Base-by-base conservation (phyloP, 495 filamentous ascomycete species). In the Podospora pseudopauciseta region DNA sequence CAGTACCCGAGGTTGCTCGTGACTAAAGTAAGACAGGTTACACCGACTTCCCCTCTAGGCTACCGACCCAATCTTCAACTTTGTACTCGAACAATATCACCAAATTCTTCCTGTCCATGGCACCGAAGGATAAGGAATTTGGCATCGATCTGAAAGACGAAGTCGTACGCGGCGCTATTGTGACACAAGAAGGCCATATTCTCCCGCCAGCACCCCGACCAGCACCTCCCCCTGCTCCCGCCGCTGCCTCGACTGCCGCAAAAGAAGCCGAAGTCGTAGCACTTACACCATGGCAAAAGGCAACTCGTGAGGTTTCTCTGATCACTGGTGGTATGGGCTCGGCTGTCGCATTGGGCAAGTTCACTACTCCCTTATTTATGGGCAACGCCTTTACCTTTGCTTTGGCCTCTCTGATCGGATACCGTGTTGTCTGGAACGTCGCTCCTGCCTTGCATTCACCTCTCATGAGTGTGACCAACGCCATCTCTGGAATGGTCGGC, bases 61-160 rank as follows among this genome's bases (percentile, higher is more conserved):
- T 94, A 7, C 90, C 91, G 0, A 93, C 91, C 26, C 91, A 94
- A 72, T 89, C 90, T 0, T 93, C 90, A 5, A 92, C 91, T 1
- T 78, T 94, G 27, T 94, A 93, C 79, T 92, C 90, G 19, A 94
- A 94, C 83, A 94, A 94, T 71, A 92, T 94, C 72, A 91, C 88
- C 67, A 94, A 93, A 74, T 89, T 89, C 71, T 84, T 94, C 9
- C 82, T 94, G 32, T 93, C 91, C 2, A 91, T 94, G 83, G 79
- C 87, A 11, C 89, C 91, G 2, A 81, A 89, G 71, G 88, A 92
- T 0, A 91, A 90, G 67, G 83, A 88, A 28, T 93, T 89, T 70
- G 90, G 89, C 0, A 77, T 94, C 59, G 90, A 93, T 66, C 78
- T 93, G 67, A 85, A 84, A 15, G 91, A 94, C 70, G 91, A 93